Percentiles rank a stretch among this genome's conserved stretches.
Evolutionary conservation across 2,329 filamentous ascomycete species (phyloP).

Genomic region (Venturia pyrina): DNA sequence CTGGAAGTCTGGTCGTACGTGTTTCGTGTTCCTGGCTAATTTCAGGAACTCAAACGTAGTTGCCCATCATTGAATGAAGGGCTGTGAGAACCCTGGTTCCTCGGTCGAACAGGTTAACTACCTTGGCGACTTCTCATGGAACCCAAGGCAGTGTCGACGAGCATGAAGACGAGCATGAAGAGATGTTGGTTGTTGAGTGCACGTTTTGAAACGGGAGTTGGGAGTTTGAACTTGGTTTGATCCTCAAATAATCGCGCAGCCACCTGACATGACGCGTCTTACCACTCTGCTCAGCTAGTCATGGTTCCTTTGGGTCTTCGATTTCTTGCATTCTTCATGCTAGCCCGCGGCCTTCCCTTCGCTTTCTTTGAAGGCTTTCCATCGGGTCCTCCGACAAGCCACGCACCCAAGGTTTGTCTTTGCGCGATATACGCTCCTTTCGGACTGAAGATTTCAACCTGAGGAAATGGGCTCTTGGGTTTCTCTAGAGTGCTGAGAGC

Average conservation of each 20-base stretch:
- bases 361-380: constrained; percentile 29
- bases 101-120: neutral
- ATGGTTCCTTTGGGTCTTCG: neutral
- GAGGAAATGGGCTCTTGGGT: constrained; percentile 43
- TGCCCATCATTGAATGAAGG: neutral
- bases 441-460: constrained; percentile 77
- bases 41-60: neutral
- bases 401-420: constrained; percentile 61
- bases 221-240: neutral
- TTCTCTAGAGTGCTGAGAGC: neutral
- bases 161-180: neutral
- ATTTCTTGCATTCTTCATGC: constrained; percentile 54
- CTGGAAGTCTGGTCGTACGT: neutral
- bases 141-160: neutral
- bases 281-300: neutral
- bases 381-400: constrained; percentile 48
- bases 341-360: constrained; percentile 51
- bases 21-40: neutral
- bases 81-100: neutral
- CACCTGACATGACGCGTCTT: neutral
- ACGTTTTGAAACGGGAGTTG: neutral
- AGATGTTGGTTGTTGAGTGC: neutral
- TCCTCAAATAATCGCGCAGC: neutral
- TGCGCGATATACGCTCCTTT: constrained; percentile 68
- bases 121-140: neutral